Evolutionary conservation across 164 flowering plant species (phyloP).

Genomic region (Cinnamomum micranthum): DNA sequence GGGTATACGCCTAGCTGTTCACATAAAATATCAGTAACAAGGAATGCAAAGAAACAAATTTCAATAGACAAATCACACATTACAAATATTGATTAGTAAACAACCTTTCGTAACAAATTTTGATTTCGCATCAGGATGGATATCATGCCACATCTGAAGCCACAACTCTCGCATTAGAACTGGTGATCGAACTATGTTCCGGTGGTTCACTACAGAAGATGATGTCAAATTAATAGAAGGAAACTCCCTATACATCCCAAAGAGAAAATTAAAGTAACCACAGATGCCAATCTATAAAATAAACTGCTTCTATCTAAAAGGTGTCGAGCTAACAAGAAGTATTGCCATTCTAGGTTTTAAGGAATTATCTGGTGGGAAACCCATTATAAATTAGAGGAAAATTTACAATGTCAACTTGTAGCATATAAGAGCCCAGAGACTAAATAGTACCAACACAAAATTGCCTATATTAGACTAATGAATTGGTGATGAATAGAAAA

Average conservation of each 20-base stretch:
- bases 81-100: neutral
- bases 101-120: conserved; percentile 94
- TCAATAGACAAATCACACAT: neutral
- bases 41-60: neutral
- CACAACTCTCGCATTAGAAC: conserved; percentile 92
- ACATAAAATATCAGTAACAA: neutral
- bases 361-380: too few relatives aligned
- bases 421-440: too few relatives aligned
- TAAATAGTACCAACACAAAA: too few relatives aligned
- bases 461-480: too few relatives aligned
- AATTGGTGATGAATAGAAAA: too few relatives aligned
- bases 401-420: too few relatives aligned
- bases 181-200: conserved; percentile 88
- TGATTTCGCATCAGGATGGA: conserved; percentile 64
- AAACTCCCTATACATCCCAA: neutral
- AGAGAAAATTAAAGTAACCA: neutral
- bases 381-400: too few relatives aligned
- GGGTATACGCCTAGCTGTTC: conserved; percentile 87
- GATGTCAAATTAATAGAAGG: conserved; percentile 11
- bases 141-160: conserved; percentile 99
- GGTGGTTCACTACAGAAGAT: conserved; percentile 71
- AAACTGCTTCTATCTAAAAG: too few relatives aligned
- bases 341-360: too few relatives aligned
- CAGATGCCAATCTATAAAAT: too few relatives aligned
- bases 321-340: too few relatives aligned